phyloP scores from a whole-genome alignment of 192 early-diverging fungal genomes.

The Chytriomyces sp. region DNA sequence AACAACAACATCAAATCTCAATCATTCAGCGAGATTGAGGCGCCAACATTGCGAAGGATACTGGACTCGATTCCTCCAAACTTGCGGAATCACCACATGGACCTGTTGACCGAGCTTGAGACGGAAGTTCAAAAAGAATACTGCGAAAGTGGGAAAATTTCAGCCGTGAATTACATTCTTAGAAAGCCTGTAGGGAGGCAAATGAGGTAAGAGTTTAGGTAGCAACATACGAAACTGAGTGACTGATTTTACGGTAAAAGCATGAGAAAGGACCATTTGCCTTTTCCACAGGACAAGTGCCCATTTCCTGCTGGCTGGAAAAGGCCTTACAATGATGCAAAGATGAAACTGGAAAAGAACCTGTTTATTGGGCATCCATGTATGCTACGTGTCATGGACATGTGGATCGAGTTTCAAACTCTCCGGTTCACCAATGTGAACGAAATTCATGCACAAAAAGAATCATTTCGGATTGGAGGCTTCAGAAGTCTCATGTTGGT shows the following conservation, averaged over 20 bases:
- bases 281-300: constrained; percentile 47
- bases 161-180: constrained; percentile 55
- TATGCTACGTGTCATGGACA: constrained; percentile 44
- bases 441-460: constrained; percentile 48
- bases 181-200: constrained; percentile 27
- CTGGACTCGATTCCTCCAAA: constrained; percentile 40
- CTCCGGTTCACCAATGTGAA: constrained; percentile 50
- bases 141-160: constrained; percentile 53
- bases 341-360: constrained; percentile 44
- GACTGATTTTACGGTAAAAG: background rate
- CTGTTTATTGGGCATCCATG: constrained; percentile 50
- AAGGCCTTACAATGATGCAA: constrained; percentile 46
- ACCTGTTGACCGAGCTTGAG: constrained; percentile 40
- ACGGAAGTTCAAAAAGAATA: constrained; percentile 51
- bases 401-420: constrained; percentile 45
- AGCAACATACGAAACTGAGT: background rate
- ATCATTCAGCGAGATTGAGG: constrained; percentile 42
- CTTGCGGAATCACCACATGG: constrained; percentile 37
- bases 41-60: constrained; percentile 29
- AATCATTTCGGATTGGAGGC: constrained; percentile 49
- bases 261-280: constrained; percentile 29
- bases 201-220: background rate
- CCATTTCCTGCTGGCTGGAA: constrained; percentile 55
- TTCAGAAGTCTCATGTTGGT: constrained; percentile 58
- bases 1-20: constrained; percentile 49